Base-by-base conservation (phyloP, 805 yeast species). In the Metschnikowia shivogae region DNA sequence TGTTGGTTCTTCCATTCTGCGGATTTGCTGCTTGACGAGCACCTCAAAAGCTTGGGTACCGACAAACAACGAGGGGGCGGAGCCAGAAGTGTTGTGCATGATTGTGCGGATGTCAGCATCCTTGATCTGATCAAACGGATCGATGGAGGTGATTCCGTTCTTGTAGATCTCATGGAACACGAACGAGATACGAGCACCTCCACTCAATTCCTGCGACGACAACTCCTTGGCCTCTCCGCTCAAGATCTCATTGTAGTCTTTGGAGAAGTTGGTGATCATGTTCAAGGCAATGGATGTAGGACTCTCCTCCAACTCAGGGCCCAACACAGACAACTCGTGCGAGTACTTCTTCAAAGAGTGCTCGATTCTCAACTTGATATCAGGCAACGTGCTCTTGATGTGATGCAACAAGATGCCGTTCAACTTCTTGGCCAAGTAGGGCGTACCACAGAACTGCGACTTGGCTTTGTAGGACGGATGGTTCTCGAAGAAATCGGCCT, bases 381-480 rank as follows among this genome's bases (percentile, higher is more conserved):
- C 98, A 13, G 99, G 99, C 61, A 71, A 64, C 6, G 65, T 61
- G 48, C 71, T 62, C 56, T 67, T 67, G 65, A 93, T 93, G 68
- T 93, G 99, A 62, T 84, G 89, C 68, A 89, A 76, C 57, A 93
- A 77, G 56, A 93, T 88, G 35, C 85, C 81, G 67, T 88, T 93
- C 61, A 93, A 78, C 67, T 89, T 88, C 63, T 89, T 86, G 42
- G 98, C 97, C 62, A 93, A 74, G 65, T 85, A 93, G 34, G 97
- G 97, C n/a, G 99, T 93, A 65, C 99, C 99, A 68, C 99, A 93
- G 70, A 82, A 92, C 60, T 88, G 95, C 6, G 97, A 92, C 64
- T 92, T 93, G 28, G 93, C 84, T 56, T 89, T 79, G 68, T 93
- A 93, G 19, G 96, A 81, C 6, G 96, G 83, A 66, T 93, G 99